Evolutionary conservation across 208 protist genomes (phyloP), one percentile per base, ranked within the genome.

Genomic region (Acanthamoeba triangularis): DNA sequence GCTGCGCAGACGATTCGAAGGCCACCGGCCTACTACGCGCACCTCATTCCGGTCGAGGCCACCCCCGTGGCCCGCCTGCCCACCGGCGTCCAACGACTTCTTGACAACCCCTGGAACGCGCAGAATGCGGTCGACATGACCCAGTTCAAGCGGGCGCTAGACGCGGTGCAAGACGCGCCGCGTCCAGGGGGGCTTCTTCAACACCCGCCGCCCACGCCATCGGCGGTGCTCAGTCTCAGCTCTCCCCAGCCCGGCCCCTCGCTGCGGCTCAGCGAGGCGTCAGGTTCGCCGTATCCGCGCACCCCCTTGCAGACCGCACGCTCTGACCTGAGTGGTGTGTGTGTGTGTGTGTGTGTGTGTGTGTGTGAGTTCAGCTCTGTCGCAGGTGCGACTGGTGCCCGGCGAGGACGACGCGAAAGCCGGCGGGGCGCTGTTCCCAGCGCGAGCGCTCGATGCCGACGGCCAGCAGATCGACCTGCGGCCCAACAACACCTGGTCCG

Each of bases 1-100:
- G 99, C 99, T 0, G 98, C 98, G 35, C 99, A 99, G 97, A 99
- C 99, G 20, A 99, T 99, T 52, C 97, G 98, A 3, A 97, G 99
- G 25, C 99, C 99, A 52, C 97, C 98, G 76, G 95, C 97, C 63
- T 99, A 99, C 97, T 99, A 99, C 52, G 97, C 96, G 52, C 97
- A 98, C 95, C 96, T 99, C 18, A 37, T 98, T 14, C 67, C 25
- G 20, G 20, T 20, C 69, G 96, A 97, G 85, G 30, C 56, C n/a
- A 63, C 35, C 67, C 56, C 87, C 18, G 25, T 28, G 14, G 2
- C 23, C 10, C 37, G 30, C 14, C 37, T 80, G 37, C 72, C 72
- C 30, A 8, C 72, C 30, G 72, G 8, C 72, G 35, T 80, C 16
- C 72, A 80, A 6, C 30, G 23, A 4, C 72, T 80, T 11, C 8